Evolutionary conservation across 805 yeast species (phyloP).

Genomic region (Phaffomyces antillensis): DNA sequence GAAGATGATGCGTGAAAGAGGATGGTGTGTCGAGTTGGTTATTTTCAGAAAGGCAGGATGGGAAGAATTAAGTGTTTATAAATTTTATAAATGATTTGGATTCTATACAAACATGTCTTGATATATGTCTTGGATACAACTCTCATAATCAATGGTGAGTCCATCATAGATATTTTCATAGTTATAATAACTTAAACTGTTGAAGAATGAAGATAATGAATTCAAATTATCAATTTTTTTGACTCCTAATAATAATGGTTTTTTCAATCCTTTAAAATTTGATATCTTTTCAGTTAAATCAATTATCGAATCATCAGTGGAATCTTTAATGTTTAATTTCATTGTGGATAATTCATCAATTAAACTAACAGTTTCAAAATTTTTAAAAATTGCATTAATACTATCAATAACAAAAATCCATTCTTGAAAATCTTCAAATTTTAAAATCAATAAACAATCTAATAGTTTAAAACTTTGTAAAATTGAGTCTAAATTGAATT

Average conservation of each 20-base stretch:
- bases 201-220: slow-evolving; percentile 57
- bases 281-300: slow-evolving; percentile 13
- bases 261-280: slow-evolving; percentile 24
- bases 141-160: slow-evolving; percentile 31
- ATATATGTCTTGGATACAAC: slow-evolving; percentile 50
- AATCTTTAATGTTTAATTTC: slow-evolving; percentile 9
- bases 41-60: slow-evolving; percentile 84
- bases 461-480: slow-evolving; percentile 68
- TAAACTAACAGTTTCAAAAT: slow-evolving; percentile 21
- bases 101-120: slow-evolving; percentile 41
- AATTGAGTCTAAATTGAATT: slow-evolving; percentile 34
- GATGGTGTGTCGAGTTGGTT: slow-evolving; percentile 51
- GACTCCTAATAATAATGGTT: slow-evolving; percentile 32
- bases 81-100: slow-evolving; percentile 32
- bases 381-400: slow-evolving; percentile 47
- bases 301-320: slow-evolving; percentile 11
- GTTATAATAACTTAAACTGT: slow-evolving; percentile 52
- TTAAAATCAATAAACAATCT: slow-evolving; percentile 62
- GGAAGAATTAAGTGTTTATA: slow-evolving; percentile 80
- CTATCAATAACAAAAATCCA: slow-evolving; percentile 82
- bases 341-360: slow-evolving; percentile 17
- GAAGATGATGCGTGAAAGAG: slow-evolving; percentile 33
- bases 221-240: slow-evolving; percentile 32
- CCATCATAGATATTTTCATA: slow-evolving; percentile 62
- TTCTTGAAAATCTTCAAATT: slow-evolving; percentile 75